Base-by-base conservation (phyloP, 441 rosid species). In the Erodium chrysanthum region DNA sequence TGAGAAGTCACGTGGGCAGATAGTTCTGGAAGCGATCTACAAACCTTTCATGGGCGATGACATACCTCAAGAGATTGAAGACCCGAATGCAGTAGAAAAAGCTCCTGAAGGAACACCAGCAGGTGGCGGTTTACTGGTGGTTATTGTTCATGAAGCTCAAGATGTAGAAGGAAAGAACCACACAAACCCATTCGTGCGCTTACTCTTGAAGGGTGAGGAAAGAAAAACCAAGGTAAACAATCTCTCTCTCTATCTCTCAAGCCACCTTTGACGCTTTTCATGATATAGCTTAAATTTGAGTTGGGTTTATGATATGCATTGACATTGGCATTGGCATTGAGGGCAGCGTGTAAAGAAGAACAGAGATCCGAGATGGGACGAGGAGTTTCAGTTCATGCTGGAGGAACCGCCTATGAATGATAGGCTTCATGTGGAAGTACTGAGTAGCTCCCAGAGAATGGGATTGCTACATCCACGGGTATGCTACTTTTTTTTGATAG, bases 281-380 rank as follows among this genome's bases (percentile, higher is more conserved):
- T n/a, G n/a, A n/a, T n/a, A n/a, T n/a, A n/a, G n/a, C n/a, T n/a
- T n/a, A n/a, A n/a, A n/a, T n/a, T n/a, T n/a, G n/a, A n/a, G n/a
- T n/a, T n/a, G n/a, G n/a, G n/a, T n/a, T n/a, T n/a, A n/a, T n/a
- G n/a, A n/a, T n/a, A n/a, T n/a, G 5, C 33, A 29, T 29, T 68
- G 66, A 17, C 11, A 7, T 33, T 42, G n/a, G 17, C 56, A 7
- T 70, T 40, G 23, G 5, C 42, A 54, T 64, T 40, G 21, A n/a
- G 11, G 68, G 66, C 78, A 88, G 93, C 80, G 82, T 42, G 46
- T 86, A 66, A 83, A 81, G 85, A 88, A 84, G 78, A 83, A 74
- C 75, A 74, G 93, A 76, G 90, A 83, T 23, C 93, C 93, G 7
- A 82, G 85, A 75, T 86, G 89, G 90, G 89, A 86, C 21, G 91